A percentile compares a stretch with the other conserved stretches of the same genome.
These are phyloP conservation scores for Pseudogymnoascus sp. DNA, from an alignment of 2,329 filamentous ascomycete species.

Conservation along the genomic window DNA sequence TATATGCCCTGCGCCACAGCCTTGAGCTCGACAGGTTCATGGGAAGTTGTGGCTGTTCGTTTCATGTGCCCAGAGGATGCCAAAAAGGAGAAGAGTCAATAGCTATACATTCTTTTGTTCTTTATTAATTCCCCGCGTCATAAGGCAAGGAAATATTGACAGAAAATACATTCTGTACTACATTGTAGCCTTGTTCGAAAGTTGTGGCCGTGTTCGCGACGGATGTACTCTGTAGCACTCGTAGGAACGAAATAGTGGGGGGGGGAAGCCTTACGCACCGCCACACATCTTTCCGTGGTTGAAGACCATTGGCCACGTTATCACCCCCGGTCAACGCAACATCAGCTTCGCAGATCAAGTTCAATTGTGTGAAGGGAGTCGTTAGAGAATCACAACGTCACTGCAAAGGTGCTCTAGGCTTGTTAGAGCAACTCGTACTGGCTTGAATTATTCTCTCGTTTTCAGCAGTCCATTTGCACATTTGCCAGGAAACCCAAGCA, in stretches of 20 bases:
- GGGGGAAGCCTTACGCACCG: neutral
- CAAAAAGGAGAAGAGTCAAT: neutral
- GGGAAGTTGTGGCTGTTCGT: neutral
- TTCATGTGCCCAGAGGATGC: neutral
- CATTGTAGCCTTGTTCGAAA: slow-evolving; percentile 2
- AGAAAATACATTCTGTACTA: neutral
- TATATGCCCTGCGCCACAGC: neutral
- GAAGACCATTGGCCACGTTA: slow-evolving; percentile 4
- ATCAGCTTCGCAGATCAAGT: slow-evolving; percentile 8
- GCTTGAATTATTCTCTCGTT: slow-evolving; percentile 4
- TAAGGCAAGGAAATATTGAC: neutral
- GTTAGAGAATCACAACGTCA: neutral
- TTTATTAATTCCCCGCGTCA: neutral
- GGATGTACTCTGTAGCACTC: neutral
- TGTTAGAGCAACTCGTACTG: neutral
- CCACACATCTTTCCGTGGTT: slow-evolving; percentile 5
- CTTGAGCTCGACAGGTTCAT: neutral
- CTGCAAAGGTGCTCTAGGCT: neutral
- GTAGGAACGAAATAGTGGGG: slow-evolving; percentile 1
- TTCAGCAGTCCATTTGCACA: neutral
- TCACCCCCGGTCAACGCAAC: slow-evolving; percentile 3
- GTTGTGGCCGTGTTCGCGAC: neutral
- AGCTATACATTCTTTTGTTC: neutral
- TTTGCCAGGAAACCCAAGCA: neutral
- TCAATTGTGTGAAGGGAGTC: slow-evolving; percentile 4